Conservation (phyloP, 306 rosid genomes). For the Hylodesmum podocarpum region DNA sequence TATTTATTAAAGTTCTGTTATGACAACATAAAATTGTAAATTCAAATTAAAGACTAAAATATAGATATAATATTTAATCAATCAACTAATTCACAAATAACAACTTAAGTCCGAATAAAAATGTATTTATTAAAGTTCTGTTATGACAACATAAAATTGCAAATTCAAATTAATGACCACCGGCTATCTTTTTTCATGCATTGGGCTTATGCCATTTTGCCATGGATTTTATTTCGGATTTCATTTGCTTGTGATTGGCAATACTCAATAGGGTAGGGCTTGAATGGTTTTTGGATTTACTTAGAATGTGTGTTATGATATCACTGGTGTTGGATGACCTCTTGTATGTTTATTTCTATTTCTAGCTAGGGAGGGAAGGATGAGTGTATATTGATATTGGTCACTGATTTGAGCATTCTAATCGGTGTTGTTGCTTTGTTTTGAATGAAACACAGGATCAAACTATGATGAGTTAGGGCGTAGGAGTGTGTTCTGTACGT, state of each 20-base stretch:
- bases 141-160: not conserved
- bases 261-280: not conserved
- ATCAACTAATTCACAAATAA: too few relatives aligned
- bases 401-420: not conserved
- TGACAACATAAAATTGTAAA: not conserved
- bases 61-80: too few relatives aligned
- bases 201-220: not conserved
- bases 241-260: not conserved
- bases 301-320: not conserved
- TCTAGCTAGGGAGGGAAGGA: not conserved
- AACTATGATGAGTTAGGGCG: conserved; percentile 36
- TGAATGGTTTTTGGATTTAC: not conserved
- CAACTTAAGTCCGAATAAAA: too few relatives aligned
- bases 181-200: not conserved
- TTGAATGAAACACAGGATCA: conserved; percentile 58
- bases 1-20: not conserved
- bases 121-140: too few relatives aligned
- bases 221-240: not conserved
- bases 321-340: not conserved
- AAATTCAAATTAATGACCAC: not conserved
- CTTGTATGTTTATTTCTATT: not conserved
- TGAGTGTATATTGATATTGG: not conserved
- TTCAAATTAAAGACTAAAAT: too few relatives aligned
- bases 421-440: conserved; percentile 22
- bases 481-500: not conserved